phyloP scores from a whole-genome alignment of 2,329 filamentous ascomycete genomes.

The Cryphonectria nitschkei region DNA sequence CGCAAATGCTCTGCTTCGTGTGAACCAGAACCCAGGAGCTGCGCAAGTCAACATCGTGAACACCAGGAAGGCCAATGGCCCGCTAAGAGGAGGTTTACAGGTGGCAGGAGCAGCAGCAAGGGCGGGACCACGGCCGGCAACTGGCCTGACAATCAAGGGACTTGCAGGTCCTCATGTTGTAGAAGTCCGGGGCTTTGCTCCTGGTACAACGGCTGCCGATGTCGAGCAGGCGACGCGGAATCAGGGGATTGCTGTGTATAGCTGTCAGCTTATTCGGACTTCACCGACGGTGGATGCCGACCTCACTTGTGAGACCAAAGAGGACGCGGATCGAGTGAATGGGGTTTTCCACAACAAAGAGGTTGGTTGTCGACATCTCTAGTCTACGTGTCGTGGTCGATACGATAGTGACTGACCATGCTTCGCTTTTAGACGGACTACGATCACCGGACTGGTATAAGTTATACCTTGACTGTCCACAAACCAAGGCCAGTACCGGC shows the following conservation, averaged over 20 bases:
- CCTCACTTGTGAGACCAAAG: constrained; percentile 72
- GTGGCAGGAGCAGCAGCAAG: constrained; percentile 14
- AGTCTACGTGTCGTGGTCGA: neutral
- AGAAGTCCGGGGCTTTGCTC: constrained; percentile 80
- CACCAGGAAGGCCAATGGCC: constrained; percentile 31
- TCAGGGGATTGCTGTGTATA: constrained; percentile 69
- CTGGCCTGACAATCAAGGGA: constrained; percentile 72
- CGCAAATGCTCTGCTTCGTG: constrained; percentile 44
- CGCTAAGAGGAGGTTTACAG: constrained; percentile 29
- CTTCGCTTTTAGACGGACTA: constrained; percentile 35
- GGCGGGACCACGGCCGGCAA: constrained; percentile 36
- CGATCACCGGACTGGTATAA: constrained; percentile 6
- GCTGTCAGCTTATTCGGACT: constrained; percentile 69
- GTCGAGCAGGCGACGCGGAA: constrained; percentile 82
- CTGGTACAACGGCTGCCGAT: constrained; percentile 79
- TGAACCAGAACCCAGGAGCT: constrained; percentile 41
- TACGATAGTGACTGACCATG: constrained; percentile 3
- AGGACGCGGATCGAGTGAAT: constrained; percentile 75
- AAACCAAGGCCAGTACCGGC: constrained; percentile 33
- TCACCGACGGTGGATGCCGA: constrained; percentile 76
- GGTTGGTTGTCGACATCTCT: constrained; percentile 50
- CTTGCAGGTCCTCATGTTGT: constrained; percentile 72
- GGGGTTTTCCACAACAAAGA: constrained; percentile 78
- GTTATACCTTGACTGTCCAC: constrained; percentile 14
- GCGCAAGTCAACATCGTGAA: constrained; percentile 41